Evolutionary conservation across 1,284 basidiomycete species (phyloP), one percentile per base, ranked within the genome.

Genomic region (Cryptococcus neoformans): DNA sequence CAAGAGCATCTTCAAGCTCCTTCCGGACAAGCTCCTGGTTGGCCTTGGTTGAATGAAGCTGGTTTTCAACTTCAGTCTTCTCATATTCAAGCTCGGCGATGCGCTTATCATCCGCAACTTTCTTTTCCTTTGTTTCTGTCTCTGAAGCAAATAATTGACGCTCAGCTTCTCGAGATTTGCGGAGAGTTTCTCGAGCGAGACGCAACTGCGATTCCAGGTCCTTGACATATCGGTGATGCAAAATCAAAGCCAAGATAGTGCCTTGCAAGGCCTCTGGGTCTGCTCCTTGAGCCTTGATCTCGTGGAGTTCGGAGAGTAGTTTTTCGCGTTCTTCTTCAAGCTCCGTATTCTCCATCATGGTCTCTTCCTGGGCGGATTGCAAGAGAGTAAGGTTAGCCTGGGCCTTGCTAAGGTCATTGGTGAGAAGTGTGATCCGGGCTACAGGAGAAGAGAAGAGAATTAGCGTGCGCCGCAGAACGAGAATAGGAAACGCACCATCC

Each of bases 321-420:
- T 46, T 17, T 28, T 59, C 48, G 7, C 47, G 48, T 28, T 58
- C 53, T 38, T 57, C 56, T 14, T 44, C 44, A 1, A 60, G 53
- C 36, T 59, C 61, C 12, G 45, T 10, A 37, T 59, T 61, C 37
- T 65, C 63, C 9, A 49, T 54, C n/a, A 58, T 41, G 34, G 53
- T 56, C 36, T 62, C 60, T 39, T 62, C 52, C 28, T 60, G 58
- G 14, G 63, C 63, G 28, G 60, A 58, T 46, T 65, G 52, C 6
- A 57, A 50, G 9, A 65, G 59, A 3, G 48, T 52, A 10, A 62
- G 53, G 36, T 65, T 65, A 11, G 54, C 34, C n/a, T 61, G 59
- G 7, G 51, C 52, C 41, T 62, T 62, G 16, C 57, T 59, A 39
- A 65, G 50, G 10, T 62, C 58, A 36, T 60, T 58, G 6, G 47